A percentile compares a stretch with the other conserved stretches of the same genome.
Conservation (phyloP, 1,284 basidiomycete species). For the Lentinula novae-zelandiae region DNA sequence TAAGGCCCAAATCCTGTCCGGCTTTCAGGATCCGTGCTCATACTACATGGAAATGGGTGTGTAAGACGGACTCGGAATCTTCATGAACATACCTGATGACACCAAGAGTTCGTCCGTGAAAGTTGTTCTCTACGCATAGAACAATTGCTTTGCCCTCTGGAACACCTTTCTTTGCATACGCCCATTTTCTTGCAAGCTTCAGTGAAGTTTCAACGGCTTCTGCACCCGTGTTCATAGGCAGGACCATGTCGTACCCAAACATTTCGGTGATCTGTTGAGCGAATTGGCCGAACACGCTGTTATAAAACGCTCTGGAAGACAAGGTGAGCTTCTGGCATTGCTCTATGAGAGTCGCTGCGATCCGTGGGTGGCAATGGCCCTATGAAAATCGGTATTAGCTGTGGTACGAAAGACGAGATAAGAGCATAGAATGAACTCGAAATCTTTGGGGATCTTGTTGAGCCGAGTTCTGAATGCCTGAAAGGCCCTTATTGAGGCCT, state of each 20-base stretch:
- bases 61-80: constrained; percentile 13
- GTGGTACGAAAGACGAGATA: neutral
- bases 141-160: constrained; percentile 83
- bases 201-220: constrained; percentile 93
- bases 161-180: constrained; percentile 84
- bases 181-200: constrained; percentile 92
- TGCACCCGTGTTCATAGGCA: constrained; percentile 99
- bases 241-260: constrained; percentile 91
- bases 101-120: constrained; percentile 93
- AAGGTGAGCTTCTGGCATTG: constrained; percentile 92
- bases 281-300: constrained; percentile 86
- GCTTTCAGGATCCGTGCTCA: constrained; percentile 95
- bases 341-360: constrained; percentile 76
- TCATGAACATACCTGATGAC: constrained; percentile 61
- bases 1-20: constrained; percentile 90
- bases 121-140: constrained; percentile 88
- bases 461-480: neutral
- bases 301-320: constrained; percentile 96
- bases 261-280: constrained; percentile 82
- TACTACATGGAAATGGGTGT: constrained; percentile 38
- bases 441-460: neutral
- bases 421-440: constrained; percentile 14
- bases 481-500: neutral
- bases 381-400: constrained; percentile 24
- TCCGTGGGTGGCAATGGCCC: constrained; percentile 95